Evolutionary conservation across 2,329 filamentous ascomycete genomes (phyloP), one percentile per base, ranked within the genome.

Genomic region (Hypoxylon sp.): DNA sequence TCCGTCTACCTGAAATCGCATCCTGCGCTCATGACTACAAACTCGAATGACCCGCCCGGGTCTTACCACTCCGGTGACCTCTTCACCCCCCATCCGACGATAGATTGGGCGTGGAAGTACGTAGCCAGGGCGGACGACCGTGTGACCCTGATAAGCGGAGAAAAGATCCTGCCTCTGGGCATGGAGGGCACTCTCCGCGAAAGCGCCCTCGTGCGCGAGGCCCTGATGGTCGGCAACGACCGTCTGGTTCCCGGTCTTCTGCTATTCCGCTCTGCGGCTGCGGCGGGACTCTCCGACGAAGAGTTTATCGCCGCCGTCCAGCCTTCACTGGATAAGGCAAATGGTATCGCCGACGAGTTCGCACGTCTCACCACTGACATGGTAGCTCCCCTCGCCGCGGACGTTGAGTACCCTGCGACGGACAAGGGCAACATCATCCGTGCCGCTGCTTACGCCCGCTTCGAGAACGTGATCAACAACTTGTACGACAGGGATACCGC

Each of bases 401-500:
- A 73, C 17, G 65, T 75, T 2, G 71, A 74, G 24, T 80, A 78
- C 44, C 79, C 80, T 1, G 73, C 71, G 15, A 82, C 81, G 0
- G 81, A 82, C 62, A 83, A 83, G 70, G 77, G 77, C 1, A 82
- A 78, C 10, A 78, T 82, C 65, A 82, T 83, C 58, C 76, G 81
- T 3, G 74, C 76, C 0, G 75, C 78, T 22, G 76, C 79, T 1
- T 79, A 81, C 56, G 34, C 64, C 4, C 66, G 72, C 26, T 81
- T 82, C 53, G 73, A 71, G 0, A 70, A 75, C 1, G 58, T 73
- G 64, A 56, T 70, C 22, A 37, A 71, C 8, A 73, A 70, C 0
- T 51, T 76, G 1, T 75, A 81, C n/a, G 67, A 71, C 10, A 72
- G 78, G 7, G 46, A 59, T 6, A 22, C 28, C 7, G 4, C 26